Evolutionary conservation across 306 rosid genomes (phyloP), one percentile per base, ranked within the genome.

Genomic region (Cyclanthera cordifolia): DNA sequence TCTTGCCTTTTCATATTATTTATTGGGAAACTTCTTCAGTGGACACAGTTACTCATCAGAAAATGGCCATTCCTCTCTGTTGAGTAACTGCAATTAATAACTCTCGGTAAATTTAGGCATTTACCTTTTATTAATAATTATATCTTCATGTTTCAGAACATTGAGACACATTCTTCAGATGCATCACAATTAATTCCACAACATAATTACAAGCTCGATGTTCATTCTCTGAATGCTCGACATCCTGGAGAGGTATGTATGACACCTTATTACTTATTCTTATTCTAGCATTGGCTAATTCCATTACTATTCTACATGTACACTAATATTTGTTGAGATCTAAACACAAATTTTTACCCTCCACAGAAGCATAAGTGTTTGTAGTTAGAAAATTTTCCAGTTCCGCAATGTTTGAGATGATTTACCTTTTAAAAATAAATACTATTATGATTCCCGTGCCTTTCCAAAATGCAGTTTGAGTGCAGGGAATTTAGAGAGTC

Each of bases 401-500:
- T 65, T 65, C 43, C 45, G 53, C 6, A 65, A 24, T 21, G 28
- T 57, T 9, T 41, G 27, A 46, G 17, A 23, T 61, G 58, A 61
- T 76, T 20, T 16, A 6, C 12, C 17, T 43, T 30, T 41, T 64
- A 14, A 43, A 21, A 41, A 43, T 34, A 21, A 21, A 65, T 14
- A 43, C 14, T 45, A 14, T 37, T 43, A 43, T 13, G 19, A 65
- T 65, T 45, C 50, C 79, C 76, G 66, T 79, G 79, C 72, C 80
- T 30, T 79, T 76, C 80, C 82, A 76, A 71, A 60, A 73, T 79
- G 71, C 78, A 94, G 99, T 86, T 83, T 81, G 99, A 90, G 81
- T 94, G 99, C 76, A 90, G 96, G 87, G 91, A 94, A 74, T 90
- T 94, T 82, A 85, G 99, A 81, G 99, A 94, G 78, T 88, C 99